These are phyloP conservation scores for Xylariomycetidae sp. DNA, from an alignment of 2,329 filamentous ascomycete species.

Conservation along the genomic window DNA sequence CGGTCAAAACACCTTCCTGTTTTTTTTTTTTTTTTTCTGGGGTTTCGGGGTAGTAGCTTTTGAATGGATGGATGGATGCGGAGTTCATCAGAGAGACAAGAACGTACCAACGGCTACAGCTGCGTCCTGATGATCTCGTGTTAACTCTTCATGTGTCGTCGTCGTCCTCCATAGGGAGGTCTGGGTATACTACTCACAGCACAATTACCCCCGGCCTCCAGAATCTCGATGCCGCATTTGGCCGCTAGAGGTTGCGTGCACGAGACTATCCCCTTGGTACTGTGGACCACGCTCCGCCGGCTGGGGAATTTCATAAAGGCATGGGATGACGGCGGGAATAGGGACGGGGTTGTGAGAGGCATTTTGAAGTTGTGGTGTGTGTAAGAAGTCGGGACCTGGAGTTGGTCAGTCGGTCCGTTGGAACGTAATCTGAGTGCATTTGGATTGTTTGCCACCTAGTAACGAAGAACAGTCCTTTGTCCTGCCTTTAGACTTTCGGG, in stretches of 20 bases:
- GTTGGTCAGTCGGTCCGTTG: too few species aligned
- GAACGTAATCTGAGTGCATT: too few species aligned
- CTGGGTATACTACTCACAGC: conserved; percentile 58
- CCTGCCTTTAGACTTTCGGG: too few species aligned
- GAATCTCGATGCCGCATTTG: conserved; percentile 77
- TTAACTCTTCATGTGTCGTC: background rate
- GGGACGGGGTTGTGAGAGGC: conserved; percentile 42
- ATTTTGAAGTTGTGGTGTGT: too few species aligned
- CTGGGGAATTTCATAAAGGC: conserved; percentile 66
- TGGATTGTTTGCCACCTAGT: too few species aligned
- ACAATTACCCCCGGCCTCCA: conserved; percentile 88
- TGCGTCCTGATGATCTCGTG: conserved; percentile 71
- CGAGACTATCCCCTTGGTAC: conserved; percentile 84
- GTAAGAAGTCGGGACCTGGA: too few species aligned
- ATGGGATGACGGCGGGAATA: conserved; percentile 41
- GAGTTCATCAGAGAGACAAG: background rate
- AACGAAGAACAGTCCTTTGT: too few species aligned
- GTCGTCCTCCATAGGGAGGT: too few species aligned
- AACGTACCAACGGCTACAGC: conserved; percentile 79
- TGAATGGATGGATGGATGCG: too few species aligned
- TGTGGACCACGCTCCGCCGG: conserved; percentile 87
- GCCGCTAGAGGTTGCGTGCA: conserved; percentile 87
- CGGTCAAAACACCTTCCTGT: too few species aligned
- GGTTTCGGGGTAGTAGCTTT: too few species aligned
- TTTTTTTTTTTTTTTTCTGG: too few species aligned